Percentiles rank a stretch among this genome's conserved stretches.
Evolutionary conservation across 768 basidiomycete species (phyloP).

Genomic region (Pleurotus tuoliensis): DNA sequence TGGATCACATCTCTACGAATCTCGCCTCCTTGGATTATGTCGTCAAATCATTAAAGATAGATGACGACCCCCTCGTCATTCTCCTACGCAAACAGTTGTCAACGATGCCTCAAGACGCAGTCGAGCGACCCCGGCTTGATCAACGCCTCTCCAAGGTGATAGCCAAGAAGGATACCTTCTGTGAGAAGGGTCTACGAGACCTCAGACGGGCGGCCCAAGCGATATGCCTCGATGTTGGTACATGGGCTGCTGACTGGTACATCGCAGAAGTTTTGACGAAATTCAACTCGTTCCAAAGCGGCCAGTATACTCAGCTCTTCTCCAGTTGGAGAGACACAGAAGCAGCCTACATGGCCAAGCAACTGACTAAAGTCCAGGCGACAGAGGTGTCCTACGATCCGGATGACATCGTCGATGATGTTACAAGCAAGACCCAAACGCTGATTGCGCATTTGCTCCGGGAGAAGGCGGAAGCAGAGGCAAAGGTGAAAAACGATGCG

Average conservation of each 20-base stretch:
- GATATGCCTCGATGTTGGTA: slow-evolving; percentile 59
- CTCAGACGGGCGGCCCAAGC: slow-evolving; percentile 51
- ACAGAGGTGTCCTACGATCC: slow-evolving; percentile 45
- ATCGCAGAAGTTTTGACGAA: slow-evolving; percentile 50
- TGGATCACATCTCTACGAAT: slow-evolving; percentile 45
- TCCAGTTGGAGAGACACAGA: slow-evolving; percentile 52
- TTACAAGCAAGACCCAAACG: slow-evolving; percentile 53
- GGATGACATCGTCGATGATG: slow-evolving; percentile 46
- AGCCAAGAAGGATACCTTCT: slow-evolving; percentile 54
- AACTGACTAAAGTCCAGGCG: slow-evolving; percentile 41
- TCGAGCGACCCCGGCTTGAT: slow-evolving; percentile 51
- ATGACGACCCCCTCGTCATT: slow-evolving; percentile 63
- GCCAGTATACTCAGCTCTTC: slow-evolving; percentile 38
- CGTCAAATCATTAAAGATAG: slow-evolving; percentile 48
- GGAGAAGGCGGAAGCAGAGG: slow-evolving; percentile 45
- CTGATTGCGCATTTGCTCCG: slow-evolving; percentile 50
- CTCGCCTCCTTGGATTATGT: slow-evolving; percentile 42
- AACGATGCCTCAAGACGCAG: slow-evolving; percentile 28
- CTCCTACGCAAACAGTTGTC: slow-evolving; percentile 43
- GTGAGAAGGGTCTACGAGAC: slow-evolving; percentile 62
- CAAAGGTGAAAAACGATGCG: slow-evolving; percentile 43
- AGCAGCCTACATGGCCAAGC: slow-evolving; percentile 53
- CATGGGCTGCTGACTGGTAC: slow-evolving; percentile 82
- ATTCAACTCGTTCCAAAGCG: neutral
- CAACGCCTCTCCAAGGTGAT: slow-evolving; percentile 64